Evolutionary conservation across 441 rosid genomes (phyloP).

Genomic region (Gossypium gossypioides): DNA sequence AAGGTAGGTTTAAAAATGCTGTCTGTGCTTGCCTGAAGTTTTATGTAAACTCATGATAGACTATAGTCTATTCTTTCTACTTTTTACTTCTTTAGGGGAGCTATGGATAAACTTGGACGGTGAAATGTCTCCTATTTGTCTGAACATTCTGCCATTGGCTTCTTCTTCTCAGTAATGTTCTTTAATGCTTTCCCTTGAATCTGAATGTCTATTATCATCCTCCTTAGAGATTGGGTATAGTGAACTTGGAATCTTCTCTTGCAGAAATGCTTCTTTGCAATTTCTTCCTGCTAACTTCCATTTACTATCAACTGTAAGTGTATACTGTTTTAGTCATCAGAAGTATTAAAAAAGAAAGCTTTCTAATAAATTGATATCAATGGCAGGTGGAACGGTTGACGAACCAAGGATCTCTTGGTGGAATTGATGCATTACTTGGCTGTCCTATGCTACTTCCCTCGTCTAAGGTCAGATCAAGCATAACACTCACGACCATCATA

Average conservation of each 20-base stretch:
- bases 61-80: conserved; percentile 16
- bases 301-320: conserved; percentile 65
- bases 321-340: conserved; percentile 18
- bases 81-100: conserved; percentile 45
- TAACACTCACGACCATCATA: not conserved
- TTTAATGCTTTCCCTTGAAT: conserved; percentile 13
- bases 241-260: conserved; percentile 23
- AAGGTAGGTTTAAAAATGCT: conserved; percentile 36
- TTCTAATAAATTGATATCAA: conserved; percentile 3
- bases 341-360: conserved; percentile 16
- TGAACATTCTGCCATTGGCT: conserved; percentile 64
- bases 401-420: conserved; percentile 76
- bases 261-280: conserved; percentile 55
- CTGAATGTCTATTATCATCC: conserved; percentile 11
- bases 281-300: conserved; percentile 68
- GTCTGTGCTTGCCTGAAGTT: conserved; percentile 13
- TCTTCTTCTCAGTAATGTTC: conserved; percentile 52
- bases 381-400: conserved; percentile 66
- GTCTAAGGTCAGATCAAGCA: conserved; percentile 44
- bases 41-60: not conserved
- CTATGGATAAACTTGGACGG: conserved; percentile 95
- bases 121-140: conserved; percentile 70
- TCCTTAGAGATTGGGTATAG: conserved; percentile 9
- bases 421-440: conserved; percentile 84
- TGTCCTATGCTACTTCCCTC: conserved; percentile 85